Percentiles rank a stretch among this genome's conserved stretches.
Evolutionary conservation across 1,284 basidiomycete genomes (phyloP).

Genomic region (Rugosomyces carneus): DNA sequence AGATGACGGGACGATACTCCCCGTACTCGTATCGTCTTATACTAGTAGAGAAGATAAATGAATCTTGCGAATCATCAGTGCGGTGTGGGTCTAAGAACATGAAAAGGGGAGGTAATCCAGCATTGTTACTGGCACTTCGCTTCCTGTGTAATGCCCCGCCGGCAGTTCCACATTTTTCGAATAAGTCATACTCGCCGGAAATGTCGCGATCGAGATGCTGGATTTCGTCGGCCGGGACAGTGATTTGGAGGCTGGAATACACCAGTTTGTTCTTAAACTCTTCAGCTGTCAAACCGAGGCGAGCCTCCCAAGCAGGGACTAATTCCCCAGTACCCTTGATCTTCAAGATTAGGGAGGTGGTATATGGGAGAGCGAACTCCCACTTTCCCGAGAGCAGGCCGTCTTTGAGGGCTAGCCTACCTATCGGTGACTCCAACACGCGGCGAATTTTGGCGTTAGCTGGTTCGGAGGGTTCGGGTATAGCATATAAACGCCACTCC

Average conservation of each 20-base stretch:
- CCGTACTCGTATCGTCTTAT: conserved; percentile 76
- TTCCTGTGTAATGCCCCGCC: conserved; percentile 82
- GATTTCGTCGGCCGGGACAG: conserved; percentile 44
- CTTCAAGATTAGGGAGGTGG: conserved; percentile 48
- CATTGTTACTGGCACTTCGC: conserved; percentile 35
- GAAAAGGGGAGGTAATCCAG: conserved; percentile 59
- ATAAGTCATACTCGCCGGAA: conserved; percentile 71
- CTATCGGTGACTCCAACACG: conserved; percentile 72
- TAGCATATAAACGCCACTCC: conserved; percentile 84
- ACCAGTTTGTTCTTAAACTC: conserved; percentile 64
- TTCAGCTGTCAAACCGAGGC: conserved; percentile 69
- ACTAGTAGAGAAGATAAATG: conserved; percentile 78
- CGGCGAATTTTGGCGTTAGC: conserved; percentile 78
- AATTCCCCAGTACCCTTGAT: conserved; percentile 65
- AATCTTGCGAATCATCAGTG: conserved; percentile 69
- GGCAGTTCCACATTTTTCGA: conserved; percentile 87
- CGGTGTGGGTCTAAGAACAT: conserved; percentile 83
- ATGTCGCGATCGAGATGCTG: conserved; percentile 73
- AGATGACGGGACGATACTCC: conserved; percentile 71
- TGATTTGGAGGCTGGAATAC: conserved; percentile 62
- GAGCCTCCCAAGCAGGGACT: conserved; percentile 82
- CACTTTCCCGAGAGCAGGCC: conserved; percentile 69
- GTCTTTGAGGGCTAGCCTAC: conserved; percentile 58
- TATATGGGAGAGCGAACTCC: conserved; percentile 77
- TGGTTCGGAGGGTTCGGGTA: conserved; percentile 61